Evolutionary conservation across 305 asterid genomes (phyloP).

Genomic region (Fraxinus greggii): DNA sequence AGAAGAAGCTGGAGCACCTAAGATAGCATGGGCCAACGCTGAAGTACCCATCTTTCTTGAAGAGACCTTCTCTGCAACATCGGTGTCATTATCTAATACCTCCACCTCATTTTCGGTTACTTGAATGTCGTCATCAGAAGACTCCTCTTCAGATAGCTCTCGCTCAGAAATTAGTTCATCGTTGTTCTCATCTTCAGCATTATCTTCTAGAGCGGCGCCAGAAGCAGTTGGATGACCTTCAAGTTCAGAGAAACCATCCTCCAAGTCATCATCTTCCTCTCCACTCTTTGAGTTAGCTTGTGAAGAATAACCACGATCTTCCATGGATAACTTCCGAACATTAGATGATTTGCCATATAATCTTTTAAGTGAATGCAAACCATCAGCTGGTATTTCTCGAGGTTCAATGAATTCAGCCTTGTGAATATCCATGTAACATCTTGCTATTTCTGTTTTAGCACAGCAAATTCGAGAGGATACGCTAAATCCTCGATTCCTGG

Average conservation of each 20-base stretch:
- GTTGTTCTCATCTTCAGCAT: slow-evolving; percentile 26
- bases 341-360: slow-evolving; percentile 32
- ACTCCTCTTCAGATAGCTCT: slow-evolving; percentile 44
- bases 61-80: slow-evolving; percentile 22
- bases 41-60: slow-evolving; percentile 24
- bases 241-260: slow-evolving; percentile 63
- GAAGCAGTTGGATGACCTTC: slow-evolving; percentile 34
- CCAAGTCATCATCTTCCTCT: slow-evolving; percentile 39
- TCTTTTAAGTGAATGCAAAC: slow-evolving; percentile 31
- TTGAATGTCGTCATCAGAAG: slow-evolving; percentile 24
- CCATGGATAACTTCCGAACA: slow-evolving; percentile 27
- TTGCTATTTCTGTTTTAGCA: slow-evolving; percentile 40
- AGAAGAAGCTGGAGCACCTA: slow-evolving; percentile 35
- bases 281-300: slow-evolving; percentile 35
- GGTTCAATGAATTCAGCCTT: slow-evolving; percentile 30
- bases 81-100: slow-evolving; percentile 26
- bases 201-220: slow-evolving; percentile 20
- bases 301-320: slow-evolving; percentile 42
- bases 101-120: slow-evolving; percentile 31
- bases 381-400: slow-evolving; percentile 24
- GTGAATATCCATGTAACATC: slow-evolving; percentile 26
- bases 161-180: slow-evolving; percentile 38
- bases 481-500: slow-evolving; percentile 50
- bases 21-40: slow-evolving; percentile 38
- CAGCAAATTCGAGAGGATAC: slow-evolving; percentile 32